Conservation (phyloP, 768 basidiomycete genomes). For the Agrocybe pediades region DNA sequence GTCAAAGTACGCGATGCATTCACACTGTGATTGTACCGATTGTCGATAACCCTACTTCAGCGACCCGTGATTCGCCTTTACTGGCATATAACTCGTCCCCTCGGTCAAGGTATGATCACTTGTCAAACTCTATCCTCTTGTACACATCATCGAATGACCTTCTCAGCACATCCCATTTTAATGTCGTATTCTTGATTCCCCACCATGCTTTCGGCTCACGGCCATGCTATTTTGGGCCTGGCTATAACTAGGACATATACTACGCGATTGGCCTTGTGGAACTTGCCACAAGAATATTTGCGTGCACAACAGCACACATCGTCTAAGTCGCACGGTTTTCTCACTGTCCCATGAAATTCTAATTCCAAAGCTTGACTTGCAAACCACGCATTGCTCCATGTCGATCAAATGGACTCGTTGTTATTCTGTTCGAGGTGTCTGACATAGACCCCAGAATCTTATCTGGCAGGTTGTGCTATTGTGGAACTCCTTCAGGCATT, state of each 20-base stretch:
- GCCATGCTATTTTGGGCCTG: neutral
- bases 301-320: neutral
- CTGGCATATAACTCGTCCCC: neutral
- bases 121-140: too few species aligned
- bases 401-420: too few species aligned
- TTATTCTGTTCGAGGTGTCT: neutral
- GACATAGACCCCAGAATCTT: neutral
- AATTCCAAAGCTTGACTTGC: neutral
- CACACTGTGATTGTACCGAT: conserved; percentile 12
- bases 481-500: neutral
- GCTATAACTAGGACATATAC: neutral
- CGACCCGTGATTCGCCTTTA: neutral
- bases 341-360: neutral
- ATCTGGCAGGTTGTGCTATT: neutral
- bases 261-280: neutral
- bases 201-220: neutral
- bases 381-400: too few species aligned
- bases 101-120: neutral
- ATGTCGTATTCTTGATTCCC: neutral
- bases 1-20: conserved; percentile 7
- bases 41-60: neutral
- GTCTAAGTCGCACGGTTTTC: neutral
- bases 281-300: neutral
- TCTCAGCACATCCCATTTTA: neutral
- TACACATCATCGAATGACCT: too few species aligned